A percentile compares a stretch with the other conserved stretches of the same genome.
Evolutionary conservation across 2,329 filamentous ascomycete species (phyloP).

Genomic region (Talaromyces sp.): DNA sequence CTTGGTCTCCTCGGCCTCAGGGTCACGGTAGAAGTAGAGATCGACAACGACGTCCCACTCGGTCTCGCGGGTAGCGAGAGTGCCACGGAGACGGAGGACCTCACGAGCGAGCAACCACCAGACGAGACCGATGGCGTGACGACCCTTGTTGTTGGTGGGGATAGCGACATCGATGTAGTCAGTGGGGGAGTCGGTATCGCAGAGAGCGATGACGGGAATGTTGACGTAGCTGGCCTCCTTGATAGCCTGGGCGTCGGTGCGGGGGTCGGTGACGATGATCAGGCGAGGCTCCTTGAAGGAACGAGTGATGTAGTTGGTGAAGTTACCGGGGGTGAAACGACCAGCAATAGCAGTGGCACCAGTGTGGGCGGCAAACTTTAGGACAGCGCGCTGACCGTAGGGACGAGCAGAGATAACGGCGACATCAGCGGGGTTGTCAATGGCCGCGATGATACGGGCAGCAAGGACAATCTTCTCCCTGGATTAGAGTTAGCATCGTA

Average conservation of each 20-base stretch:
- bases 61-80: constrained; percentile 89
- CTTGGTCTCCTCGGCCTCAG: constrained; percentile 99
- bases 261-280: constrained; percentile 98
- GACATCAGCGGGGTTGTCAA: constrained; percentile 99
- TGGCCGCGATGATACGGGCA: constrained; percentile 95
- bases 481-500: constrained; percentile 10
- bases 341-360: constrained; percentile 96
- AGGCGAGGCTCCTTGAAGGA: constrained; percentile 99
- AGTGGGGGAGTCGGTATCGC: constrained; percentile 98
- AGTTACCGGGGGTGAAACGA: constrained; percentile 99
- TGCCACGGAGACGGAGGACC: constrained; percentile 97
- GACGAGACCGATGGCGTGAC: constrained; percentile 94
- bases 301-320: constrained; percentile 99
- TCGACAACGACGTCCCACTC: constrained; percentile 99
- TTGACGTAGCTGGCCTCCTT: constrained; percentile 99
- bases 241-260: constrained; percentile 99
- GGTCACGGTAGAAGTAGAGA: constrained; percentile 99
- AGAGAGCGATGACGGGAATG: constrained; percentile 98
- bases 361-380: constrained; percentile 99
- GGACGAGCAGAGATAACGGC: constrained; percentile 99
- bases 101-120: constrained; percentile 99
- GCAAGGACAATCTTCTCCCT: constrained; percentile 99
- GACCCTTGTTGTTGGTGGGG: constrained; percentile 99
- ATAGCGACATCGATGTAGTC: constrained; percentile 99
- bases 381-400: constrained; percentile 98